Evolutionary conservation across 2,329 filamentous ascomycete genomes (phyloP).

Genomic region (Apiospora aurea): DNA sequence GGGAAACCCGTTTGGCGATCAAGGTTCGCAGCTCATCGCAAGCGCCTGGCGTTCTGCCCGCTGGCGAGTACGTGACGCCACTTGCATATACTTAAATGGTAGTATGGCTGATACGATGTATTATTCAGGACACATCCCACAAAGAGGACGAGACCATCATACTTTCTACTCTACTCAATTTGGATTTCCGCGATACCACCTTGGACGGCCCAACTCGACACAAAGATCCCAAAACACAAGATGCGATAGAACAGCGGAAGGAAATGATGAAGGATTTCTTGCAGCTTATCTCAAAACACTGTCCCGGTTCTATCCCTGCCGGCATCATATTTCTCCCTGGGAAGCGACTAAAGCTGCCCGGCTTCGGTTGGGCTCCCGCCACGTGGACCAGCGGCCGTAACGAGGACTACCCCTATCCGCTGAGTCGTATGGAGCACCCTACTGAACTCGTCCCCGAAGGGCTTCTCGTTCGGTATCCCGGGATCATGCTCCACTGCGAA

Average conservation of each 20-base stretch:
- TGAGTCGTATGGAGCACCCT: not conserved
- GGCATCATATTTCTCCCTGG: not conserved
- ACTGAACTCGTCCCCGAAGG: not conserved
- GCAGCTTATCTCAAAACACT: not conserved
- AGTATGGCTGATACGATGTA: too few relatives aligned
- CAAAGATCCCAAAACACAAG: too few relatives aligned
- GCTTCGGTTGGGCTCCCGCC: not conserved
- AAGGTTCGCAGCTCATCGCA: too few relatives aligned
- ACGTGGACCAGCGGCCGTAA: not conserved
- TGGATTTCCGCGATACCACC: too few relatives aligned
- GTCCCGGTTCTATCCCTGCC: not conserved
- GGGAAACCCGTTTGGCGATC: too few relatives aligned
- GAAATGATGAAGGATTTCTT: not conserved
- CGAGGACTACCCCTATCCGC: not conserved
- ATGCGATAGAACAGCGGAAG: not conserved
- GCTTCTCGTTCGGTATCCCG: not conserved
- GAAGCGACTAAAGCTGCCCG: not conserved
- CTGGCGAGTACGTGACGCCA: too few relatives aligned
- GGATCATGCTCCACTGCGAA: not conserved
- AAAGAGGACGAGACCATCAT: too few relatives aligned
- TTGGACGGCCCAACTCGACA: too few relatives aligned
- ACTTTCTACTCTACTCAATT: too few relatives aligned
- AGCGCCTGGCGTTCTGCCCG: too few relatives aligned
- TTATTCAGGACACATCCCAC: too few relatives aligned
- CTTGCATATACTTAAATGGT: too few relatives aligned